Conservation (phyloP, 352 stramenopile species). For the Pythium grandisporangium region DNA sequence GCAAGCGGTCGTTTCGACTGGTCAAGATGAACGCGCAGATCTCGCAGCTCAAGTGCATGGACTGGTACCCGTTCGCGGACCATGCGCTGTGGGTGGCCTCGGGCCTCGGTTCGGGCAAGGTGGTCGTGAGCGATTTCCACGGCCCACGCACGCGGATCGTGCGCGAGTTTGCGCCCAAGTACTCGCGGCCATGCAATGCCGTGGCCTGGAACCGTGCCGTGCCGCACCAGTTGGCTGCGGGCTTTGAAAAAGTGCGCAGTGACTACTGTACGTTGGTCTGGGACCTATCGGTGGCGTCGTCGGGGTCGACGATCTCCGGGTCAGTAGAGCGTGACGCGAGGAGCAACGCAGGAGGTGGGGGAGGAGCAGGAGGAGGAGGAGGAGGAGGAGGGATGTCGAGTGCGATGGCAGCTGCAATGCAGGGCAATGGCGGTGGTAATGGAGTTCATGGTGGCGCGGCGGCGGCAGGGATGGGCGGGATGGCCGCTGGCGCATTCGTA, state of each 20-base stretch:
- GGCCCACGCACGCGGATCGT: constrained; percentile 49
- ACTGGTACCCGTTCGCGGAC: constrained; percentile 72
- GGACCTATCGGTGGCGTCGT: constrained; percentile 55
- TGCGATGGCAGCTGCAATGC: too few relatives aligned
- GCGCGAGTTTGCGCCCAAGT: constrained; percentile 75
- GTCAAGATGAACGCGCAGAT: constrained; percentile 46
- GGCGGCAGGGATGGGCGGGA: background rate
- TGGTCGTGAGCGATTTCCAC: constrained; percentile 77
- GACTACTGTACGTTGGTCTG: constrained; percentile 82
- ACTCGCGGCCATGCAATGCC: constrained; percentile 72
- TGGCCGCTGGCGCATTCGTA: constrained; percentile 6
- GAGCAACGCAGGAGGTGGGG: background rate
- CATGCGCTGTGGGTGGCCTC: constrained; percentile 71
- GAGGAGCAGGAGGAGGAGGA: too few relatives aligned
- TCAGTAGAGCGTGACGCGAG: constrained; percentile 4
- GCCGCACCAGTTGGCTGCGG: constrained; percentile 66
- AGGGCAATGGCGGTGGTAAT: background rate
- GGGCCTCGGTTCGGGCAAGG: constrained; percentile 65
- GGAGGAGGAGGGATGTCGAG: too few relatives aligned
- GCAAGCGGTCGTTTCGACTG: constrained; percentile 76
- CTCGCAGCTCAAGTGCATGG: constrained; percentile 73
- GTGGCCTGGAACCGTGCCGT: constrained; percentile 75
- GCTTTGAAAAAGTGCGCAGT: constrained; percentile 83
- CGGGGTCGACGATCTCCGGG: constrained; percentile 12
- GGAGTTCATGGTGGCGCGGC: background rate